Base-by-base conservation (phyloP, 371 early-diverging fungal species). In the Mucor piriformis region DNA sequence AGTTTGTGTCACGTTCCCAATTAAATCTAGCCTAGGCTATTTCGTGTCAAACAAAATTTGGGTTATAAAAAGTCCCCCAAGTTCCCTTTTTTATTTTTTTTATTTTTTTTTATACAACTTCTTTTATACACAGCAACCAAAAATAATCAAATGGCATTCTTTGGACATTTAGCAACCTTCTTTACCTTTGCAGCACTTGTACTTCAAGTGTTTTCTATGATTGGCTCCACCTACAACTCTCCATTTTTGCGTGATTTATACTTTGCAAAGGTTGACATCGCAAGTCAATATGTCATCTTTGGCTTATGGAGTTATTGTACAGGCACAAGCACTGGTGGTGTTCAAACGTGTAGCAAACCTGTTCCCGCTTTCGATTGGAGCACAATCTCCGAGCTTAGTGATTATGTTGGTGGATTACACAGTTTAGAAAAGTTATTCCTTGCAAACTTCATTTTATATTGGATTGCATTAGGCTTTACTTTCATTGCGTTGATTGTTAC, bases 281-380 rank as follows among this genome's bases (percentile, higher is more conserved):
- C 38, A 8, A 38, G 49, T 20, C 33, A 34, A 2, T 73, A 72
- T 59, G 34, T 66, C 16, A 64, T 72, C 12, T 71, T 72, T 52
- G 79, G 79, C 8, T 58, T 79, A 63, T 79, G 79, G 77, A 68
- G 64, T 57, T 76, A 67, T 37, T 79, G 79, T 51, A 53, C 58
- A 18, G 67, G 64, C 2, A 33, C 44, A 16, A 50, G 48, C 51
- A 24, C 47, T 3, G 25, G 10, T 1, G 47, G 34, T 12, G 69
- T 76, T 1, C 20, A 37, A 3, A 23, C 23, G 3, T 79, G 79
- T 33, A 70, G 68, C 49, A 57, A 61, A 5, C 79, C 79, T 27
- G 50, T 66, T 6, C 59, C 79, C 34, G 76, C 72, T 3, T 79
- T 66, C 42, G 69, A 67, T 44, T 79, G 79, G 79, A 76, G 69